These are phyloP conservation scores for Amorphotheca resinae DNA, from an alignment of 495 filamentous ascomycete species.

Conservation along the genomic window DNA sequence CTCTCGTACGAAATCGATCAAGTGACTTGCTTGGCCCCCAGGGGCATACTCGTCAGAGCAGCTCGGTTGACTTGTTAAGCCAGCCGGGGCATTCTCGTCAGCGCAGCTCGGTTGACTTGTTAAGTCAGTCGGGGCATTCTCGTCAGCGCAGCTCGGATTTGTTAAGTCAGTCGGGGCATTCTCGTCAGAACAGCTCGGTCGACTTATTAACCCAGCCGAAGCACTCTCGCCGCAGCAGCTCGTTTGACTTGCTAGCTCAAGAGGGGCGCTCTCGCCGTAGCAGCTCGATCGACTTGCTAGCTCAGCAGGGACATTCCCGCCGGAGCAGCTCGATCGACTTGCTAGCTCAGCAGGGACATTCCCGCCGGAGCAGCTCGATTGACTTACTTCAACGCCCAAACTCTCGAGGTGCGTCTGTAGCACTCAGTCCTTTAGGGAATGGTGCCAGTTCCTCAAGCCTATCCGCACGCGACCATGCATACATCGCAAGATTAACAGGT, in stretches of 20 bases:
- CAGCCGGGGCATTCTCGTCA: no score
- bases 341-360: conserved; percentile 32
- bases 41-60: conserved; percentile 36
- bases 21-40: conserved; percentile 43
- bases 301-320: no score
- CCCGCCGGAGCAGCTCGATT: conserved; percentile 29
- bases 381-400: conserved; percentile 27
- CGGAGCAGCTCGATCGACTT: conserved; percentile 27
- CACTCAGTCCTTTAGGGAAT: conserved; percentile 11
- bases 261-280: no score
- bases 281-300: no score
- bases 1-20: conserved; percentile 27
- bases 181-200: no score
- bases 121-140: no score
- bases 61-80: conserved; percentile 26
- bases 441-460: conserved; percentile 54
- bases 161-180: no score
- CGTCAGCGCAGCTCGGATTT: no score
- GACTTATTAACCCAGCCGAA: no score
- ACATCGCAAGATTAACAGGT: conserved; percentile 78
- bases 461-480: conserved; percentile 88
- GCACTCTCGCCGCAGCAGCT: no score
- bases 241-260: no score
- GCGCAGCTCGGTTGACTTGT: no score
- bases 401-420: conserved; percentile 23